Base-by-base conservation (phyloP, 2,329 filamentous ascomycete genomes). In the Venturia oleaginea region DNA sequence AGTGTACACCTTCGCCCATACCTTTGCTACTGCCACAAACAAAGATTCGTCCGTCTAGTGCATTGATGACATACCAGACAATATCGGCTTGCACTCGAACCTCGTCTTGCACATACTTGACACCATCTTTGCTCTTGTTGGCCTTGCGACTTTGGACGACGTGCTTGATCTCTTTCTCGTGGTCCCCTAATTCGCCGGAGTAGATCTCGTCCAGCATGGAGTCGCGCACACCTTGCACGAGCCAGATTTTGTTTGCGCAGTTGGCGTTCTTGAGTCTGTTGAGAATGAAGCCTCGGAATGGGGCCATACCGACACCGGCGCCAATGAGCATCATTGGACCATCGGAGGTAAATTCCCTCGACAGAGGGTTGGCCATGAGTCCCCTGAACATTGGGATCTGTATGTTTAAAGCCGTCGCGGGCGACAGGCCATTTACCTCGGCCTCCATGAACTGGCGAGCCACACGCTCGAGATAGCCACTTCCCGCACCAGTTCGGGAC, bases 51-150 rank as follows among this genome's bases (percentile, higher is more conserved):
- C 94, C 94, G 71, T 99, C 94, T n/a, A 97, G 82, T 2, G 92
- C 87, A 75, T 97, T 97, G 80, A 96, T 90, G 68, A 97, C 92
- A 75, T 91, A 96, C 94, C 94, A 99, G 19, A 97, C 93, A n/a
- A 97, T 83, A 72, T 97, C 94, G 1, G 92, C 91, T 75, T 97
- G 94, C 68, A 90, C 83, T 13, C 85, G 82, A 10, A 99, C 93
- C 76, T 97, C 94, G 71, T 99, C 94, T 74, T 99, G 94, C 1
- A 99, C 94, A 72, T 99, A 99, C 68, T 89, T 88, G 67, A 91
- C 90, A 69, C 92, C 89, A 57, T 89, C 76, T 63, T 72, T 69
- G 19, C 70, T 67, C 68, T 90, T 60, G 81, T 83, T 62, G 86
- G 86, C 69, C 84, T 90, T 75, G 46, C 79, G 76, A 51, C 76